Base-by-base conservation (phyloP, 2,329 filamentous ascomycete genomes). In the Lecanicillium sp. region DNA sequence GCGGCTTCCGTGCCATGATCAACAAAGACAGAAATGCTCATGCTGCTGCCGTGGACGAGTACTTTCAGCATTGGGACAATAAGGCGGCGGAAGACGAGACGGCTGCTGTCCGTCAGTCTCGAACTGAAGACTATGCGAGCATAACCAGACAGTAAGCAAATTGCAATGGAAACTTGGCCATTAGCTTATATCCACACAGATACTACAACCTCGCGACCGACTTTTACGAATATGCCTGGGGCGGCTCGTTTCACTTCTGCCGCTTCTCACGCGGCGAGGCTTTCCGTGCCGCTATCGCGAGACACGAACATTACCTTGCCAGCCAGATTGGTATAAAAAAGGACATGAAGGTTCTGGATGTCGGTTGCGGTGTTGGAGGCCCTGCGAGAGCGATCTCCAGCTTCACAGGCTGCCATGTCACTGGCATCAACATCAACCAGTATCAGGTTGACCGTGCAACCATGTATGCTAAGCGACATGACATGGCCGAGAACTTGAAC, bases 401-500 rank as follows among this genome's bases (percentile, higher is more conserved):
- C 70, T 96, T 96, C 69, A 84, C 87, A 5, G 89, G 86, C 51
- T 84, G 80, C 60, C 88, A 95, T 60, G 78, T 95, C 50, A 84
- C 87, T 19, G 90, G 90, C 20, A 70, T 96, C 67, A 96, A 95
- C 80, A 95, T 95, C 81, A 96, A 95, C 70, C 88, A 95, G 71
- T 96, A 96, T 75, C 90, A 96, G 72, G 94, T 96, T 55, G 78
- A 93, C 65, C 86, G 90, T 49, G 90, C 90, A 2, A 88, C 83
- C 15, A 74, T 76, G 42, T 95, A 95, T 63, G 89, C 89, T 2
- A 70, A 78, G 52, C 86, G 86, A 66, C 87, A 94, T 66, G 83
- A 84, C 19, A 73, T 96, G 33, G 76, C 82, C 1, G 66, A 86
- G 59, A 87, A 93, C 70, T 71, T 94, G 57, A 78, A 75, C 56